Base-by-base conservation (phyloP, 2,329 filamentous ascomycete species). In the Pseudogymnoascus sp. region DNA sequence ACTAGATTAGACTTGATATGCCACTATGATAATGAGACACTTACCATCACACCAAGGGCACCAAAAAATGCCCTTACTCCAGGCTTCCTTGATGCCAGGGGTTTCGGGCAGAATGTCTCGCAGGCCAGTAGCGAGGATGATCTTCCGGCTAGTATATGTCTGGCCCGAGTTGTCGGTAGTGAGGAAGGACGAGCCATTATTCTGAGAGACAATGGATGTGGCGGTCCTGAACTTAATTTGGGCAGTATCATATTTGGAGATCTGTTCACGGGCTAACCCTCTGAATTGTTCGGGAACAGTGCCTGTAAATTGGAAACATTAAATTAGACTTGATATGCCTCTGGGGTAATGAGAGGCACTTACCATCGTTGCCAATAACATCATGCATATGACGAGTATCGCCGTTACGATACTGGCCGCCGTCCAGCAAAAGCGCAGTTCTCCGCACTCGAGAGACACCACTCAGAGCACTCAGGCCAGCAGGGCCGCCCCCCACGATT, bases 11-110 rank as follows among this genome's bases (percentile, higher is more conserved):
- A 50, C 6, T 28, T 46, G 6, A 14, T 26, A 22, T 14, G 6
- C 16, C 3, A 43, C 8, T 7, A 40, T 10, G 7, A 6, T 19
- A n/a, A 46, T 2, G 12, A 26, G 4, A 8, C 1, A 38, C 11
- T 50, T 50, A 50, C 46, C 84, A 68, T 87, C 84, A 66, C 84
- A 87, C 84, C 84, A 87, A 0, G 84, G 83, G 62, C 84, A 87
- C 83, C 84, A 87, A 73, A 75, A 87, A 61, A 87, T 80, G 5
- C 84, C 85, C 64, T 81, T 77, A 59, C 82, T 84, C 79, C 82
- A 87, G 68, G 79, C 81, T 62, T 84, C 80, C 6, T 66, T 33
- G 0, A 87, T 62, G 0, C 85, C 84, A 0, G 84, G 83, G 0
- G 83, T 79, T 12, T 79, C 75, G 0, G 81, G 81, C 26, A 80